Base-by-base conservation (phyloP, 257 asterid genomes). In the Solanum appendiculatum region DNA sequence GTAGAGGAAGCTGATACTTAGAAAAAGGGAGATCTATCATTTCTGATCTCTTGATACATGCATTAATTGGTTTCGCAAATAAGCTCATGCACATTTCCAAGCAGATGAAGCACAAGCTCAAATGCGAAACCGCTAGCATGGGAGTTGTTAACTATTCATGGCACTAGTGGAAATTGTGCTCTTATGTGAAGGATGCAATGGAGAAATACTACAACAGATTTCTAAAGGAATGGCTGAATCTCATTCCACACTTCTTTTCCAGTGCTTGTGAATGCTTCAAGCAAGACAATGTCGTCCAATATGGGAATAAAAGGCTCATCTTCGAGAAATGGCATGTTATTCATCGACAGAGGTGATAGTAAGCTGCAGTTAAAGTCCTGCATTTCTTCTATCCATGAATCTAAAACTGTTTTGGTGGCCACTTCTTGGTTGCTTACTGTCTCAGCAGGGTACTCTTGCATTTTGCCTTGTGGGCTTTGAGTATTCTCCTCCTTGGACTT, bases 241-340 rank as follows among this genome's bases (percentile, higher is more conserved):
- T 40, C 87, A 25, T 86, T 72, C 75, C 82, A 60, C 3, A 40
- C 6, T 69, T 31, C 77, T 69, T 69, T 69, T 40, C n/a, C 40
- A 31, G 77, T 31, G 40, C 14, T 83, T 83, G 84, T 88, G 69
- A 89, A 78, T 58, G 89, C 86, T 37, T 87, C 91, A 29, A 90
- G 70, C 36, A 60, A 44, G 78, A 90, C 82, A 46, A 80, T 46
- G 70, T 86, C 83, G 31, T 92, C 93, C 48, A 88, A 58, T 29
- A 88, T 66, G 87, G 92, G 93, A 86, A 88, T 33, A 80, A 88
- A 90, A 5, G 86, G 74, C 29, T 88, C 91, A 48, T 84, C 92
- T 69, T 87, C 86, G 34, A 86, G 63, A 69, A 88, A 85, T 31
- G 90, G 82, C 68, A 83, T 29, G 58, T 46, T 80, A 29, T 88